A percentile compares a stretch with the other conserved stretches of the same genome.
Conservation (phyloP, 2,329 filamentous ascomycete species). For the Arthrinium puccinioides region DNA sequence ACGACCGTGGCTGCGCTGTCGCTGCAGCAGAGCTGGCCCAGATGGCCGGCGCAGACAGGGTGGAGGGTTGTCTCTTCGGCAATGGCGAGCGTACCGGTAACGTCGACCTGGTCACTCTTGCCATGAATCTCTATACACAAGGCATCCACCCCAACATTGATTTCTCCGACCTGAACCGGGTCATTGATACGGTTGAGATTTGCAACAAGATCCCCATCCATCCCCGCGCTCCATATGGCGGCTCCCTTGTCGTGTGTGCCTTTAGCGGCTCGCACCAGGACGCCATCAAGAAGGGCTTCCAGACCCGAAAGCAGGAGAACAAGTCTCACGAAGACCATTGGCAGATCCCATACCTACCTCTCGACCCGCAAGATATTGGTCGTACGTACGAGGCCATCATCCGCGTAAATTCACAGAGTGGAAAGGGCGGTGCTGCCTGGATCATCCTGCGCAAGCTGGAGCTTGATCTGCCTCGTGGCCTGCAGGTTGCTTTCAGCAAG, state of each 20-base stretch:
- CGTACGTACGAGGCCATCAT: conserved; percentile 98
- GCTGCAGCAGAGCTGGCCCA: conserved; percentile 88
- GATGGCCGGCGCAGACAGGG: conserved; percentile 92
- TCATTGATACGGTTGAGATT: conserved; percentile 85
- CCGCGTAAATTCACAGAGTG: conserved; percentile 92
- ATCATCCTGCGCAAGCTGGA: conserved; percentile 84
- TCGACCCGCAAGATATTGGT: conserved; percentile 89
- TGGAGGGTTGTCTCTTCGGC: conserved; percentile 63
- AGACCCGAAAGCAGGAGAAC: conserved; percentile 55
- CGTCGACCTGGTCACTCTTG: conserved; percentile 88
- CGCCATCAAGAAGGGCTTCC: conserved; percentile 90
- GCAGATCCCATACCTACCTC: conserved; percentile 84
- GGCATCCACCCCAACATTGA: conserved; percentile 79
- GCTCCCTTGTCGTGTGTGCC: conserved; percentile 83
- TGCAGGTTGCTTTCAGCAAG: conserved; percentile 86
- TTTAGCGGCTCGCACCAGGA: conserved; percentile 93
- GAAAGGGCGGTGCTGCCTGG: conserved; percentile 92
- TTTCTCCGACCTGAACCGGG: conserved; percentile 78
- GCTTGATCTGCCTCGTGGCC: conserved; percentile 84
- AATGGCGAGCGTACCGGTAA: conserved; percentile 96
- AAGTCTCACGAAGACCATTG: conserved; percentile 60
- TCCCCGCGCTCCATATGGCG: conserved; percentile 82
- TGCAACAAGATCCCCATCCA: conserved; percentile 95
- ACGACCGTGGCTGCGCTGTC: conserved; percentile 78
- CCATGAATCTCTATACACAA: conserved; percentile 90